Base-by-base conservation (phyloP, 768 basidiomycete genomes). In the Collybia sp. region DNA sequence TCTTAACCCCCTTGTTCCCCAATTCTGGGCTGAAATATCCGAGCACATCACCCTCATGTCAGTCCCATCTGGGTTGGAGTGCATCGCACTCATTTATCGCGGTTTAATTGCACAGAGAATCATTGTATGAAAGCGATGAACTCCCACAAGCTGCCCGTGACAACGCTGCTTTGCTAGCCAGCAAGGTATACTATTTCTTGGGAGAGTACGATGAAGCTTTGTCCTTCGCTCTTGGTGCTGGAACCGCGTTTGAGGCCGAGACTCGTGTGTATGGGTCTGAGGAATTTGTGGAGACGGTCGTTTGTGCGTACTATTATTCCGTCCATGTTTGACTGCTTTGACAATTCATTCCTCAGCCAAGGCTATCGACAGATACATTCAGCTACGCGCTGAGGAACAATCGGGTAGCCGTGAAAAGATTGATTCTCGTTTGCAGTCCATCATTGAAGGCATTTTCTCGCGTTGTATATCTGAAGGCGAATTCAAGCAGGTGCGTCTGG, bases 1-100 rank as follows among this genome's bases (percentile, higher is more conserved):
- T 38, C 76, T 99, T 44, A 87, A 82, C 58, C 70, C 79, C 12
- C 79, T 97, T 38, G 92, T 98, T 6, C 82, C 93, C 33, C 85
- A 89, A 57, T 98, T 97, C 67, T 99, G 96, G 96, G 87, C 95
- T 40, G 96, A 99, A 75, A 95, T 98, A 58, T 93, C 92, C 55
- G 96, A 99, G 66, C 82, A 89, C 61, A 85, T 97, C 57, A 79
- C 87, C 30, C 70, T 83, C 48, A 93, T 98, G 94, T 91, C 63
- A 57, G 90, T 71, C 5, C 41, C 48, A 42, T 43, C 32, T 52
- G 48, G 31, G 48, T 49, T 32, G 38, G 45, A 41, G 19, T 44
- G 43, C 15, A 32, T 48, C 46, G 39, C 32, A 20, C 18, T 40
- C n/a, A 40, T 42, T 43, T 34, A 44, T 57, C 47, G 41, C 49